Percentiles rank a stretch among this genome's conserved stretches.
These are phyloP conservation scores for Clavispora vitiphila DNA, from an alignment of 805 yeast species.

Conservation along the genomic window DNA sequence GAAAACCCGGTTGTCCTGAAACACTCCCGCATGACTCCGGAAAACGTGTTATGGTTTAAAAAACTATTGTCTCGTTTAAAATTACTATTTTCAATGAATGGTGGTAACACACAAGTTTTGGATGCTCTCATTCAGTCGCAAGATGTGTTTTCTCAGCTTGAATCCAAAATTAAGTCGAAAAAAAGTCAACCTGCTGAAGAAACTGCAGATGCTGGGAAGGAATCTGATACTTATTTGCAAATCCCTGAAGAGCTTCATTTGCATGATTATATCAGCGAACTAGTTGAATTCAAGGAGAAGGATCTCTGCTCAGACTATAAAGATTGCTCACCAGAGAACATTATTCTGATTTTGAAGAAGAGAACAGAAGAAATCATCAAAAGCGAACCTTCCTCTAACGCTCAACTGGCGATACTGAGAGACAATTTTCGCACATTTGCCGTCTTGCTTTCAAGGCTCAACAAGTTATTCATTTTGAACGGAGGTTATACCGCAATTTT, in stretches of 20 bases:
- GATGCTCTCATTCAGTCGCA: conserved; percentile 15
- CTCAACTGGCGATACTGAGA: conserved; percentile 1
- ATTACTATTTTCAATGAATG: conserved; percentile 10
- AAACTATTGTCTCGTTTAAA: conserved; percentile 9
- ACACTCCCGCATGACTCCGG: conserved; percentile 6
- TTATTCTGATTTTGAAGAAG: conserved; percentile 4
- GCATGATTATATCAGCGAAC: conserved; percentile 7
- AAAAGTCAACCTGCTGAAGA: too few relatives aligned
- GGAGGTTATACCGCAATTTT: conserved; percentile 57
- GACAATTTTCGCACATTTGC: conserved; percentile 4
- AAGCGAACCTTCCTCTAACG: not conserved
- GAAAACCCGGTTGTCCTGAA: conserved; percentile 2
- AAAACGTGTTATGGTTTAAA: conserved; percentile 9
- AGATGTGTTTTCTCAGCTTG: conserved; percentile 7
- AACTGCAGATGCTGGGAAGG: too few relatives aligned
- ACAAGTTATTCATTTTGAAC: conserved; percentile 25
- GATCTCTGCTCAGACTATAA: conserved; percentile 5
- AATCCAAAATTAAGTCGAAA: conserved; percentile 4
- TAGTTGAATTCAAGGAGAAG: conserved; percentile 3
- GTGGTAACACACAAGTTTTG: conserved; percentile 14
- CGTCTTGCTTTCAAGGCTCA: conserved; percentile 5
- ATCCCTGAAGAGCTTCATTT: conserved; percentile 11
- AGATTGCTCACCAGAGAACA: conserved; percentile 3
- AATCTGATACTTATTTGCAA: conserved; percentile 10
- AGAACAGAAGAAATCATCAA: conserved; percentile 2